Evolutionary conservation across 2,329 filamentous ascomycete genomes (phyloP), one percentile per base, ranked within the genome.

Genomic region (Tricladium varicosporioides): DNA sequence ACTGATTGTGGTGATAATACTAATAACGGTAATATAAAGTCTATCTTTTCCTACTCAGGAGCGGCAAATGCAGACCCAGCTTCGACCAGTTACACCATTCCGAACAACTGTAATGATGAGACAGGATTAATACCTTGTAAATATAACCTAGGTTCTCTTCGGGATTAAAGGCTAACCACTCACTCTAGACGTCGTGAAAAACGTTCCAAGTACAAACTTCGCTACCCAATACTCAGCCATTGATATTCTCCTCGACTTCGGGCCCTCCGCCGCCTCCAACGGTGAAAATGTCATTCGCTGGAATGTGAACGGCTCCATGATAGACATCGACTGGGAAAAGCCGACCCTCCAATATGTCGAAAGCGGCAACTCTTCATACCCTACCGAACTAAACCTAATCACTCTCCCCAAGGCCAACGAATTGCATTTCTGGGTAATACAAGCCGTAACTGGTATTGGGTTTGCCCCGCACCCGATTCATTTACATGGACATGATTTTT

Each of bases 401-500:
- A 33, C 49, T 7, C 33, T 65, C 11, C 42, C 53, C 8, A 44
- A 63, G 2, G 55, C 60, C 7, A 57, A 58, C 16, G 53, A 40
- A 10, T 10, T 40, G 36, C 36, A 40, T 40, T 40, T 40, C 36
- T 40, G 36, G 36, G n/a, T 40, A 11, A 40, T 40, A 40, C 36
- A 40, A 40, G 5, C 36, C 36, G 36, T 40, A 10, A 13, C 36
- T 13, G 36, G 36, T 2, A 40, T 40, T 2, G 9, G 5, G 5
- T 40, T 69, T 47, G 62, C 14, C 2, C 36, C 73, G 22, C 77
- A 79, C 60, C 76, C 77, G 0, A 76, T 77, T 63, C 77, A 80
- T 64, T 65, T 80, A 8, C 77, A 79, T 63, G 78, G 78, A 2
- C 77, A 79, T 59, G 72, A 78, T 54, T 78, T 78, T 65, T 73